phyloP scores from a whole-genome alignment of 441 rosid species.

The Manihot esculenta region DNA sequence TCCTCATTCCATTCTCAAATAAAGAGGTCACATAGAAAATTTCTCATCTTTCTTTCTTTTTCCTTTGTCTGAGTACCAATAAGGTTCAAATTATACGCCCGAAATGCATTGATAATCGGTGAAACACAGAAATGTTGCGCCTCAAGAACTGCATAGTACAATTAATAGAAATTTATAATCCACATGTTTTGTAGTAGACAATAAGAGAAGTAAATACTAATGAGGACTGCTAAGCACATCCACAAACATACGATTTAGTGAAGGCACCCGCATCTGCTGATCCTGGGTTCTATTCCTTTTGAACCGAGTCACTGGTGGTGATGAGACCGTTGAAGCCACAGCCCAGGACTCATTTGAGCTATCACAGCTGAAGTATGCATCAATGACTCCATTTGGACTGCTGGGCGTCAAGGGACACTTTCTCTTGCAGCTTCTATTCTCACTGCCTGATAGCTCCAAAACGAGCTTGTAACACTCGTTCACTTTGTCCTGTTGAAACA shows the following conservation, averaged over 20 bases:
- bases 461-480: conserved; percentile 50
- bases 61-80: background rate
- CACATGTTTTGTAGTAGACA: conserved; percentile 31
- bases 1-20: conserved; percentile 19
- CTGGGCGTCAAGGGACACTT: conserved; percentile 45
- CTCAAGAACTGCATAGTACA: conserved; percentile 25
- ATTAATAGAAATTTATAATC: conserved; percentile 23
- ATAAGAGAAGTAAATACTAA: conserved; percentile 35
- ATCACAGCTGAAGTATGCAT: conserved; percentile 55
- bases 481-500: conserved; percentile 42
- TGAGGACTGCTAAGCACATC: conserved; percentile 67
- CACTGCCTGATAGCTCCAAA: conserved; percentile 28
- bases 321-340: conserved; percentile 34
- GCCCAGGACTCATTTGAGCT: conserved; percentile 62
- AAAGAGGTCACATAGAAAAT: conserved; percentile 25
- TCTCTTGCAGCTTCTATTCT: conserved; percentile 41
- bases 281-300: conserved; percentile 66
- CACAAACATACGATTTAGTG: conserved; percentile 55
- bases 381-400: conserved; percentile 67
- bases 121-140: conserved; percentile 28
- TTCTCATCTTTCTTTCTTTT: background rate
- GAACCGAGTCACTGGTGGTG: conserved; percentile 41
- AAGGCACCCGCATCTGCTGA: conserved; percentile 67
- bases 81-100: conserved; percentile 21
- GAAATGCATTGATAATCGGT: conserved; percentile 24